These are phyloP conservation scores for Kazachstania sp. DNA, from an alignment of 1,139 yeast genomes.

Conservation along the genomic window DNA sequence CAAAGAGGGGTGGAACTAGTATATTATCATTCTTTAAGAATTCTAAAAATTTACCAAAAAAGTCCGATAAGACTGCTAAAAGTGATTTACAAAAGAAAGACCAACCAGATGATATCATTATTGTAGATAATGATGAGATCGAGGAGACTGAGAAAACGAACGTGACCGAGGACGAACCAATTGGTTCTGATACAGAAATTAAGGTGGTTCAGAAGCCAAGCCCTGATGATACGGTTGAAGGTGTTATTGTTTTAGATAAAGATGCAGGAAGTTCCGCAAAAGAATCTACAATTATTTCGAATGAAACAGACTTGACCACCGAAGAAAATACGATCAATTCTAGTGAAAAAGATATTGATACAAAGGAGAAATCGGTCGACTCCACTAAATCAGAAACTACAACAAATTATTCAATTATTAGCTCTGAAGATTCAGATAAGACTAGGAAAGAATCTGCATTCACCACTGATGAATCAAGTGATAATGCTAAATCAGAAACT, in stretches of 20 bases:
- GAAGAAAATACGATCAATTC: neutral
- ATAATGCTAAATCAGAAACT: too few species aligned
- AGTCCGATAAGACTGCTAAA: too few species aligned
- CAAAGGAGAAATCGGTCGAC: too few species aligned
- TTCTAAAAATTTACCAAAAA: neutral
- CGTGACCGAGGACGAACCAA: neutral
- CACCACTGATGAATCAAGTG: too few species aligned
- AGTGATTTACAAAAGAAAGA: neutral
- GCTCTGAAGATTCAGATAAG: too few species aligned
- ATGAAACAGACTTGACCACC: neutral
- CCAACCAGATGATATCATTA: neutral
- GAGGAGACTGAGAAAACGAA: neutral
- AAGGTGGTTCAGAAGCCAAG: neutral
- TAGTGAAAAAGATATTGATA: neutral
- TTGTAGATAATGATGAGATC: neutral
- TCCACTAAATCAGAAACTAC: too few species aligned
- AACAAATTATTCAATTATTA: too few species aligned
- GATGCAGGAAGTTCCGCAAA: neutral
- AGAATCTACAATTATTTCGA: neutral
- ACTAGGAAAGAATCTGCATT: too few species aligned
- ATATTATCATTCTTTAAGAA: slow-evolving; percentile 20
- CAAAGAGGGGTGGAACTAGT: slow-evolving; percentile 10
- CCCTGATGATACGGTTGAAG: neutral
- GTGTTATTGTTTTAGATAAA: neutral
- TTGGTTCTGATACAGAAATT: neutral